Base-by-base conservation (phyloP, 1,284 basidiomycete genomes). In the Fomitopsis palustris region DNA sequence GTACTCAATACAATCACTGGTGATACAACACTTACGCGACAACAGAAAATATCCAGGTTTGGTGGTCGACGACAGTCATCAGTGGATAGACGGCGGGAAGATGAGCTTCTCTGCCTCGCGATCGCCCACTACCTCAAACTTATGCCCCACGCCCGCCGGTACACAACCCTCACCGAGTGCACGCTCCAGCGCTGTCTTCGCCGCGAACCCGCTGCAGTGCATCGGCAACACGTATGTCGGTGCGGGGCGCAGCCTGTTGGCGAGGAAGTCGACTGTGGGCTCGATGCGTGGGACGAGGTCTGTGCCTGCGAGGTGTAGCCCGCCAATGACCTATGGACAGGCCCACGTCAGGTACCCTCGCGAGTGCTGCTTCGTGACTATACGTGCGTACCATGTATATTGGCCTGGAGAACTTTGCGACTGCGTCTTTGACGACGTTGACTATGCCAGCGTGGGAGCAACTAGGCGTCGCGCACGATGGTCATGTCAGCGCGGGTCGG, bases 401-500 rank as follows among this genome's bases (percentile, higher is more conserved):
- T 0, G 91, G 92, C 57, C 90, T 76, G 55, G 77, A 72, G 67
- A 92, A 86, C 19, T 71, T 82, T 17, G 70, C 69, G 4, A 87
- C 75, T 0, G 86, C 90, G 64, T 90, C 85, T 62, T 81, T 85
- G 59, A 91, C 75, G 38, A 93, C 90, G 64, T 94, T 94, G 57
- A 92, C 86, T 59, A 93, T 92, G 0, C 90, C 91, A 4, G 92
- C 90, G 72, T 93, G 90, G 4, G 89, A 92, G 70, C 90, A 92
- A 10, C 88, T 90, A 63, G 16, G 27, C 45, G 16, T 31, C 54
- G 52, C n/a, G n/a, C n/a, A 93, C 90, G 64, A 94, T 94, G 57
- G 92, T 86, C 59, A 93, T 92, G 0, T 90, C 91, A 4, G 92
- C 90, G 72, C 93, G 90, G 4, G 89, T 31, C 54, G 52, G n/a